Base-by-base conservation (phyloP, 2,329 filamentous ascomycete genomes). In the Fusarium nodosum region DNA sequence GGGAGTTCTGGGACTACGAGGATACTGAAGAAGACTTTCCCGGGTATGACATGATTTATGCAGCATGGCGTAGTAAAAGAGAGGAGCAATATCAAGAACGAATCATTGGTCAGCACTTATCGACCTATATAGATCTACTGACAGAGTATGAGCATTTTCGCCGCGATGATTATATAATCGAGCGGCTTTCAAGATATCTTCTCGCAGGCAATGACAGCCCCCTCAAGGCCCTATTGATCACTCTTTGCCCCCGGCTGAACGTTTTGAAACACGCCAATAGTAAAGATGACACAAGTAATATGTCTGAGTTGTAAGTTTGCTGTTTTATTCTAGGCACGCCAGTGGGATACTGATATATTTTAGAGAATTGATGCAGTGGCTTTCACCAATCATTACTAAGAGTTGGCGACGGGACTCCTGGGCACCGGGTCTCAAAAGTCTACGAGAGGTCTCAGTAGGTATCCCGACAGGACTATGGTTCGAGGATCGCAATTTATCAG, bases 381-480 rank as follows among this genome's bases (percentile, higher is more conserved):
- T 58, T 7, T n/a, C 38, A 1, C 11, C 8, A 13, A 11, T 34
- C 5, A 36, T 58, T 11, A 7, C 4, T 2, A 44, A 5, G n/a
- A 34, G 31, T 10, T 54, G 38, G 31, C 11, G 7, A 3, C 5
- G 6, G 1, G 5, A 15, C 9, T 26, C 18, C 1, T 58, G 56
- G 56, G 45, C 48, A 1, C 28, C 56, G 2, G 56, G 56, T 6
- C 20, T 58, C 1, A 12, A 3, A 18, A 54, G 24, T 9, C 11
- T 58, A 7, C 38, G 47, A 4, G 47, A 58, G 7, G 8, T 58
- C 5, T 33, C 22, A 3, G 8, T 54, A 5, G 38, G 47, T 1
- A 13, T 56, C 4, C 24, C 26, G 8, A 30, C 41, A 3, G 42
- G 41, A 5, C 31, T 56, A 2, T 56, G 53, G 53, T 56, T 56